phyloP scores from a whole-genome alignment of 768 basidiomycete species.

The Trametes cubensis region DNA sequence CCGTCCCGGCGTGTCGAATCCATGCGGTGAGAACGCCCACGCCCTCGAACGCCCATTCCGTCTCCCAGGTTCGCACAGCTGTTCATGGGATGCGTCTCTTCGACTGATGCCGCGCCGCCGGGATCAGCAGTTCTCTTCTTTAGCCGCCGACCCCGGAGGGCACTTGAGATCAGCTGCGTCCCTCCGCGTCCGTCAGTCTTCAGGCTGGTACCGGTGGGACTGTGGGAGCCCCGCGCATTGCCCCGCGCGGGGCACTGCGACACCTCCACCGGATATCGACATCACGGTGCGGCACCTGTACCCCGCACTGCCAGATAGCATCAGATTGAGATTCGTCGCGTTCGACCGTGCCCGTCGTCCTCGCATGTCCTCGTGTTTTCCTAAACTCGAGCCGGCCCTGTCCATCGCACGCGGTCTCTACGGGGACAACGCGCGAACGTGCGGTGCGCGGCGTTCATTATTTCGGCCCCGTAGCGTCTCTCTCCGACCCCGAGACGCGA shows the following conservation, averaged over 20 bases:
- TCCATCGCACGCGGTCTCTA: neutral
- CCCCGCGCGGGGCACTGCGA: neutral
- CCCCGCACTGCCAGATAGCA: no score
- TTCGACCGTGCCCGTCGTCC: no score
- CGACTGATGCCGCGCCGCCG: conserved; percentile 5
- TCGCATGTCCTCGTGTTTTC: no score
- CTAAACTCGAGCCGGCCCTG: neutral
- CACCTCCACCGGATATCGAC: neutral
- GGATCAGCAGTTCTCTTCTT: conserved; percentile 3
- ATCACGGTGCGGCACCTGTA: neutral
- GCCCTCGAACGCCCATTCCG: neutral
- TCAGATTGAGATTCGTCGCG: no score
- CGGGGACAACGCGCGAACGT: neutral
- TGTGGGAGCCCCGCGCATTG: neutral
- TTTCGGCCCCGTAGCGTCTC: neutral
- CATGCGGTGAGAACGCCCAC: no score
- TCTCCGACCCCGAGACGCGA: neutral
- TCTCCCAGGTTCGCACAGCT: neutral
- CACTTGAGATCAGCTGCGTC: conserved; percentile 9
- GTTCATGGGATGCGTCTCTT: neutral
- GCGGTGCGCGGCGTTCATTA: no score
- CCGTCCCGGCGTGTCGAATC: neutral
- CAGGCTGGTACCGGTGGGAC: neutral
- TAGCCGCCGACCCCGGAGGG: neutral
- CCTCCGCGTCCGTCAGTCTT: no score